Base-by-base conservation (phyloP, 192 early-diverging fungal genomes). In the Geosiphon pyriformis region DNA sequence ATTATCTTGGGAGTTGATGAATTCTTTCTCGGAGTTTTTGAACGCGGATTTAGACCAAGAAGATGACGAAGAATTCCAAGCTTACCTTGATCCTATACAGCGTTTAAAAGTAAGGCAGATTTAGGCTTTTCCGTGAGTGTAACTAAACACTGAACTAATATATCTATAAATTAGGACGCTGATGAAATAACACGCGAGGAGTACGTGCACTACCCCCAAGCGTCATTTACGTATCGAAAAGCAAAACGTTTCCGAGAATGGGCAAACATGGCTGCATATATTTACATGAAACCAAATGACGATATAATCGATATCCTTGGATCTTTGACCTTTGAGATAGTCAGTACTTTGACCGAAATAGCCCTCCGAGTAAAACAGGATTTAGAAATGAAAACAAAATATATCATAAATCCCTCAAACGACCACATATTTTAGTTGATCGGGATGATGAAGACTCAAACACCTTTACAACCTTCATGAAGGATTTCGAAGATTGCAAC, bases 181-280 rank as follows among this genome's bases (percentile, higher is more conserved):
- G 96, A 99, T 70, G 89, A 94, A 48, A 79, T 94, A 95, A 92
- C 94, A 25, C 88, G 95, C 66, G 94, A 95, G n/a, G 92, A 99
- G 76, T 99, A 99, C 73, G 93, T 97, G 26, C 92, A 96, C 78
- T 99, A 94, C 68, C 94, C 95, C n/a, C 94, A 96, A 76, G 95
- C 96, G 8, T 93, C 91, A 6, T 99, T 99, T 59, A 95, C 93
- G 3, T 98, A 90, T 77, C 91, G 95, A 55, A 96, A 96, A 71
- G 79, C 79, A 42, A 95, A 95, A 72, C 79, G 91, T 56, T 99
- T 99, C 71, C 82, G 92, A 31, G 94, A 98, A 63, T 99, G 95
- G 95, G 90, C 90, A 37, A 85, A 91, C 51, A 93, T 99, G 91
- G 81, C 85, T 2, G 76, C 84, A 4, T 91, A 88, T 59, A 87